These are phyloP conservation scores for Cystofilobasidium macerans DNA, from an alignment of 768 basidiomycete genomes.

Conservation along the genomic window DNA sequence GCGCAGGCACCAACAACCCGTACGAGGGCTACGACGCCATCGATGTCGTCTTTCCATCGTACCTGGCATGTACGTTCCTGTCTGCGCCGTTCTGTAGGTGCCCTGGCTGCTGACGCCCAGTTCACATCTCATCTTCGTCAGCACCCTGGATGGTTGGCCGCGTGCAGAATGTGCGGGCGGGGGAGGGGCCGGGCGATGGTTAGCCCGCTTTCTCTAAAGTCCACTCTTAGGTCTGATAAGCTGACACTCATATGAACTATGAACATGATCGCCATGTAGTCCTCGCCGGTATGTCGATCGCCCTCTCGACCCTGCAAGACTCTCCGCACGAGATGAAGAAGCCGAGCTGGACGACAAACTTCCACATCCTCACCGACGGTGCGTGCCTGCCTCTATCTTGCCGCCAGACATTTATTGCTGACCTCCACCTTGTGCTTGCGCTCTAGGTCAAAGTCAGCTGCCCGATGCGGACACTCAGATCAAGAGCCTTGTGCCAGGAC, in stretches of 20 bases:
- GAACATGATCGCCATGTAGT: slow-evolving; percentile 40
- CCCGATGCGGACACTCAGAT: slow-evolving; percentile 24
- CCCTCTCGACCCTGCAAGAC: slow-evolving; percentile 55
- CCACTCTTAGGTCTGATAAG: not conserved
- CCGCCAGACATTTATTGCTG: slow-evolving; percentile 41
- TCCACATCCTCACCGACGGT: slow-evolving; percentile 76
- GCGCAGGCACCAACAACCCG: slow-evolving; percentile 35
- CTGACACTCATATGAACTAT: not conserved
- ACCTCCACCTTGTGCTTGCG: not conserved
- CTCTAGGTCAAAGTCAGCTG: slow-evolving; percentile 31
- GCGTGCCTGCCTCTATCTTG: slow-evolving; percentile 57
- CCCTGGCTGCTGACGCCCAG: slow-evolving; percentile 29
- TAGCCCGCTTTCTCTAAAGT: slow-evolving; percentile 19
- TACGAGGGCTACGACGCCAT: slow-evolving; percentile 30
- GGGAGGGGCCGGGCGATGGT: slow-evolving; percentile 36
- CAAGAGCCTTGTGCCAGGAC: not conserved
- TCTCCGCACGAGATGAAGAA: slow-evolving; percentile 43
- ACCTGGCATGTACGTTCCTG: not conserved
- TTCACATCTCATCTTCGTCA: slow-evolving; percentile 32
- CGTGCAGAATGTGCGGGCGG: slow-evolving; percentile 34
- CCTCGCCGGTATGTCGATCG: slow-evolving; percentile 77
- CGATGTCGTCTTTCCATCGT: slow-evolving; percentile 27
- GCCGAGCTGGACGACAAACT: slow-evolving; percentile 72
- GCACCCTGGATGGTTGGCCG: slow-evolving; percentile 36
- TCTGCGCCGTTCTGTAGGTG: slow-evolving; percentile 27